Conservation (phyloP, 306 rosid species). For the Vicia sativa region DNA sequence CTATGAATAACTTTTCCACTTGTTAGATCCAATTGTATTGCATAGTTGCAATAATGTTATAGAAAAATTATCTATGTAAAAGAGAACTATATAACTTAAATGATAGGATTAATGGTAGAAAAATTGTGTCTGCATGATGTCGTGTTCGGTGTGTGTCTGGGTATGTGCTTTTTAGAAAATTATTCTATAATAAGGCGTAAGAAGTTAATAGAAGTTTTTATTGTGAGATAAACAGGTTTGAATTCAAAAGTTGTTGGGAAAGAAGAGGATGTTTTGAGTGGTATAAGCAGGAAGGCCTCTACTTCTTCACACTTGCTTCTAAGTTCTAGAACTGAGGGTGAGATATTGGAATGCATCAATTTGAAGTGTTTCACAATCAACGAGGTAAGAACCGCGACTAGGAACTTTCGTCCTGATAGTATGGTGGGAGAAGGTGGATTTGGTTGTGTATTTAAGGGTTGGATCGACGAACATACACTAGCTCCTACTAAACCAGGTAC, state of each 20-base stretch:
- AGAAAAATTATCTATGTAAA: too few relatives aligned
- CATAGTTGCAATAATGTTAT: neutral
- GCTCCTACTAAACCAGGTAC: conserved; percentile 84
- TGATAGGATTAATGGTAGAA: neutral
- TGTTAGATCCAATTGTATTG: neutral
- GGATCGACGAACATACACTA: conserved; percentile 80
- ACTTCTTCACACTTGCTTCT: conserved; percentile 54
- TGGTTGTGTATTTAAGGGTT: conserved; percentile 86
- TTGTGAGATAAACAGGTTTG: conserved; percentile 47
- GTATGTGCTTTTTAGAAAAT: too few relatives aligned
- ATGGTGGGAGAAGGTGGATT: conserved; percentile 94
- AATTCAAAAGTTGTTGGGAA: conserved; percentile 44
- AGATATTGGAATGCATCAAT: conserved; percentile 69
- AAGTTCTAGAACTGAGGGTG: conserved; percentile 73
- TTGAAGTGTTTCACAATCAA: conserved; percentile 69
- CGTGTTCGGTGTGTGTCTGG: too few relatives aligned
- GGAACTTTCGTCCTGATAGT: conserved; percentile 97
- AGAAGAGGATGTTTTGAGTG: conserved; percentile 45
- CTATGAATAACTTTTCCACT: neutral
- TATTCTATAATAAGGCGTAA: neutral
- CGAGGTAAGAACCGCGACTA: conserved; percentile 79
- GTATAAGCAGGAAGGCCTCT: conserved; percentile 54
- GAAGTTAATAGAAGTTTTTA: conserved; percentile 6
- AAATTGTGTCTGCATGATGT: too few relatives aligned
- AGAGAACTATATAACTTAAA: too few relatives aligned